These are phyloP conservation scores for Lentinus tigrinus DNA, from an alignment of 768 basidiomycete species.

Conservation along the genomic window DNA sequence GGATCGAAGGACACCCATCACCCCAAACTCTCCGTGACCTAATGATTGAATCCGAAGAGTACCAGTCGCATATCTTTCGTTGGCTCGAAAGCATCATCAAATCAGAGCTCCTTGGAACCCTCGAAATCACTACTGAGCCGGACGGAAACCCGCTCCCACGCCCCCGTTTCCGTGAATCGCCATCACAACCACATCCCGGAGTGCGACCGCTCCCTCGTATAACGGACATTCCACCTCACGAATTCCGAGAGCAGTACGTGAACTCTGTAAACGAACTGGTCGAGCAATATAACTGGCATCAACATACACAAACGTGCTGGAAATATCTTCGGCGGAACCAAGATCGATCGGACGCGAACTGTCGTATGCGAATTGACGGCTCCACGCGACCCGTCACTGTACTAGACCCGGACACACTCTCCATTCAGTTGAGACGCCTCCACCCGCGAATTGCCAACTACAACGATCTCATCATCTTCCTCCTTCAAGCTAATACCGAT, in stretches of 20 bases:
- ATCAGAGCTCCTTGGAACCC: neutral
- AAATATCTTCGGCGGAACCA: constrained; percentile 14
- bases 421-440: constrained; percentile 8
- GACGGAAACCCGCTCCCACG: neutral
- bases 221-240: no score
- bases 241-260: no score
- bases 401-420: constrained; percentile 3
- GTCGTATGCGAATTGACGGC: constrained; percentile 14
- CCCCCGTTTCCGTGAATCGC: neutral
- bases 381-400: neutral
- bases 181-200: neutral
- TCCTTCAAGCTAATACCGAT: constrained; percentile 31
- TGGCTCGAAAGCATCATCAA: neutral
- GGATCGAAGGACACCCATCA: constrained; percentile 25
- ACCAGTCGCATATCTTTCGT: neutral
- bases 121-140: no score
- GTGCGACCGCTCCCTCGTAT: no score
- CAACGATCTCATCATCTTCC: constrained; percentile 4
- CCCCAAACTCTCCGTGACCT: constrained; percentile 20
- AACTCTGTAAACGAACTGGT: neutral
- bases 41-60: neutral
- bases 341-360: neutral
- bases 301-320: constrained; percentile 14
- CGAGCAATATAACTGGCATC: constrained; percentile 2
- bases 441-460: constrained; percentile 6